Conservation (phyloP, 140 eudicot species). For the Stevia rebaudiana region DNA sequence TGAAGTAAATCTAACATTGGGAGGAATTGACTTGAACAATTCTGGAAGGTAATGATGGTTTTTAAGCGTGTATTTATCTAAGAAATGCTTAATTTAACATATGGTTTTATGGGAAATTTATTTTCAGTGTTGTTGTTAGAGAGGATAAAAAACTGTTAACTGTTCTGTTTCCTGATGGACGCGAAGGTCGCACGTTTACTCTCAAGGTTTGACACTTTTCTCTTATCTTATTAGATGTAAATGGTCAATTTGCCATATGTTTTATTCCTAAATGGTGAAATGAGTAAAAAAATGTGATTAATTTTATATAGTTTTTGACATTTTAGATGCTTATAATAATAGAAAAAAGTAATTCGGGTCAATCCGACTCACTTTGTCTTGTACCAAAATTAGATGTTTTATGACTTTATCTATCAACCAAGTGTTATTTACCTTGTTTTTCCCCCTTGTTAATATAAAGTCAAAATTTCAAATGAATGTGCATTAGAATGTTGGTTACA, state of each 20-base stretch:
- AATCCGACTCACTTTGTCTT: neutral
- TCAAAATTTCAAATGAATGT: neutral
- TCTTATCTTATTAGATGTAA: neutral
- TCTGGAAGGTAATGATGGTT: constrained; percentile 75
- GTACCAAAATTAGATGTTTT: neutral
- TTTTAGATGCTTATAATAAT: no score
- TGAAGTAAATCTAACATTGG: constrained; percentile 93
- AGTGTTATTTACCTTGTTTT: neutral
- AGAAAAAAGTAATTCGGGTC: neutral
- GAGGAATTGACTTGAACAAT: constrained; percentile 96
- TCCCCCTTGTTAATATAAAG: neutral
- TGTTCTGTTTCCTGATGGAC: constrained; percentile 97
- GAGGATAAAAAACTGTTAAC: constrained; percentile 93
- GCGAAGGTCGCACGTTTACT: constrained; percentile 96
- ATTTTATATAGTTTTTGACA: neutral
- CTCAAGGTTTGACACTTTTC: constrained; percentile 57
- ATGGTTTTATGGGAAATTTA: neutral
- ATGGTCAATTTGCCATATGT: neutral
- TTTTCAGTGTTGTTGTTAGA: constrained; percentile 90
- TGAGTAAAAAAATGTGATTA: no score
- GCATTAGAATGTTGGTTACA: neutral
- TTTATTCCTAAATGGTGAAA: neutral
- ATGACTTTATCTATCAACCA: neutral
- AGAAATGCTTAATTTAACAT: neutral
- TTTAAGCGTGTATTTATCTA: neutral